Evolutionary conservation across 768 basidiomycete species (phyloP), one percentile per base, ranked within the genome.

Genomic region (Termitomyces sp.): DNA sequence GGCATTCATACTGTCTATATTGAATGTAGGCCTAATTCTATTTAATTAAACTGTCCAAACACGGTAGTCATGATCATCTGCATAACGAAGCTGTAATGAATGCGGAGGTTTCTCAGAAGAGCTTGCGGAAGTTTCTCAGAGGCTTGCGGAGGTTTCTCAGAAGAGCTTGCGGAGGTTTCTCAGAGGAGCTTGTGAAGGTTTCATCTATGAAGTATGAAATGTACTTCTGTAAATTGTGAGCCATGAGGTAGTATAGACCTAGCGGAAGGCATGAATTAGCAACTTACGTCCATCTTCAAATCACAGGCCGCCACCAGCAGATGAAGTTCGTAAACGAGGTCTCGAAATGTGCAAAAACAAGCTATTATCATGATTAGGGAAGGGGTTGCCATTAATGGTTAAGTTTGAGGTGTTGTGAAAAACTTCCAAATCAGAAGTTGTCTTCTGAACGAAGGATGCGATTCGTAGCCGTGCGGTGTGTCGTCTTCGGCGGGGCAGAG

Each of bases 281-380:
- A 26, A 41, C 45, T 47, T 33, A 51, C 52, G 46, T 55, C 16
- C 33, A 14, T 28, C 40, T 24, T 46, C 22, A 38, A 53, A 60
- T 59, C 55, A 68, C 50, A 66, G 56, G 22, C 67, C 66, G 46
- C 67, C 68, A 14, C 65, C 61, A 53, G 68, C 68, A 43, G 68
- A 70, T 38, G 63, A 48, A 28, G 67, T 65, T 54, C 68, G 64
- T 49, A 61, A 40, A 54, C 65, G 65, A 47, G 58, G 60, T 54
- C 57, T 59, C 45, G 59, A 57, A 28, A 52, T 48, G 14, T 57
- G 45, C n/a, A 58, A 46, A 32, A 28, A 47, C 18, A 57, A 14
- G 24, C 50, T 36, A 35, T 56, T 41, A 47, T 62, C 46, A 18
- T 45, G 13, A 47, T 51, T 51, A 36, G 46, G 36, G 5, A 24